phyloP scores from a whole-genome alignment of 1,139 yeast species.

The Hansenula anomala region DNA sequence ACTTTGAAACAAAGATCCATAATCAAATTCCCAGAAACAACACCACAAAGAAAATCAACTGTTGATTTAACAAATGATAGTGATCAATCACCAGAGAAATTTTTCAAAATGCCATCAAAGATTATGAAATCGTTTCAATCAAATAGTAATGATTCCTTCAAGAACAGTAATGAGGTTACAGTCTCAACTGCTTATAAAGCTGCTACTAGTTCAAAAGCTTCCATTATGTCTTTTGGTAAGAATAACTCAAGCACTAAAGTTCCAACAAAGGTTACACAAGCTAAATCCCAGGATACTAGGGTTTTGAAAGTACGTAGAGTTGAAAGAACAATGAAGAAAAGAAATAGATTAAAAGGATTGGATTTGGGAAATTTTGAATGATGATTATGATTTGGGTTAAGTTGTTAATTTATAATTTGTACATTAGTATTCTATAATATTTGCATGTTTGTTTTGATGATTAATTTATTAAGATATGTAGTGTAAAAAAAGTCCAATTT shows the following conservation, averaged over 20 bases:
- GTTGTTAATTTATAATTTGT: background rate
- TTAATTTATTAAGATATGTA: too few species aligned
- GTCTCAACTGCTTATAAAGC: slow-evolving; percentile 51
- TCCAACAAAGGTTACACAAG: background rate
- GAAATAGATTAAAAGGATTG: slow-evolving; percentile 8
- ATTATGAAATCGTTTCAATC: slow-evolving; percentile 40
- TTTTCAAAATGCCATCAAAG: slow-evolving; percentile 43
- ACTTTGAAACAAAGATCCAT: slow-evolving; percentile 44
- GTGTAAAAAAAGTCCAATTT: too few species aligned
- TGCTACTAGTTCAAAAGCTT: slow-evolving; percentile 54
- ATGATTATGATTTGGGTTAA: background rate
- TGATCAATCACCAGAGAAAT: slow-evolving; percentile 21
- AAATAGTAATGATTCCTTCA: slow-evolving; percentile 33
- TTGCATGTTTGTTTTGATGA: too few species aligned
- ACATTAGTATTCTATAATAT: background rate
- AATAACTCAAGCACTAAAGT: slow-evolving; percentile 4
- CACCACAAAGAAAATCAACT: slow-evolving; percentile 12
- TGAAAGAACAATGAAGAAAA: slow-evolving; percentile 6
- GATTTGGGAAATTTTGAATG: slow-evolving; percentile 8
- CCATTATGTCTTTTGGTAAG: slow-evolving; percentile 50
- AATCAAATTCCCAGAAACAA: slow-evolving; percentile 23
- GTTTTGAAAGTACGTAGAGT: slow-evolving; percentile 20
- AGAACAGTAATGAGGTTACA: slow-evolving; percentile 48
- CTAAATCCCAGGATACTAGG: slow-evolving; percentile 15
- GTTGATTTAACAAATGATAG: slow-evolving; percentile 28